A percentile compares a stretch with the other conserved stretches of the same genome.
Conservation (phyloP, 768 basidiomycete species). For the Psilocybe azurescens region DNA sequence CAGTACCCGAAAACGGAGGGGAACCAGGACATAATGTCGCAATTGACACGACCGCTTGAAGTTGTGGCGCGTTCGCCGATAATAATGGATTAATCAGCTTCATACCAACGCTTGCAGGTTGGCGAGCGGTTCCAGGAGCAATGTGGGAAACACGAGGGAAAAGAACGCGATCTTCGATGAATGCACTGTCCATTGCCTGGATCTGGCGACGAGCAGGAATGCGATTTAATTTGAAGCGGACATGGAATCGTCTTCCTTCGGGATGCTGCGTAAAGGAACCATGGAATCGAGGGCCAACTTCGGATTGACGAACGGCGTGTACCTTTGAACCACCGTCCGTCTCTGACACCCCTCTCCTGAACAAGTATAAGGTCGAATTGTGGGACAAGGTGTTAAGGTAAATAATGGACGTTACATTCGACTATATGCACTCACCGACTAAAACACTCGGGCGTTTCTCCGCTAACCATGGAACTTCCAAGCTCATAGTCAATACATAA, state of each 20-base stretch:
- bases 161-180: conserved; percentile 54
- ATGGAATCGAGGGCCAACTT: conserved; percentile 58
- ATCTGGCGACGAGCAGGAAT: conserved; percentile 63
- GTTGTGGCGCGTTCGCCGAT: conserved; percentile 47
- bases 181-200: conserved; percentile 54
- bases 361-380: conserved; percentile 62
- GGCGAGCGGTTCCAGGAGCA: neutral
- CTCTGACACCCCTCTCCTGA: conserved; percentile 39
- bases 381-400: neutral
- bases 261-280: too few species aligned
- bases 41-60: conserved; percentile 55
- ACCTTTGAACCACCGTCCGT: conserved; percentile 66
- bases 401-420: conserved; percentile 25
- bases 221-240: conserved; percentile 49
- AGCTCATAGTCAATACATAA: too few species aligned
- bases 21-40: conserved; percentile 45
- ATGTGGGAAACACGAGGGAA: conserved; percentile 45
- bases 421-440: conserved; percentile 23
- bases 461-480: too few species aligned
- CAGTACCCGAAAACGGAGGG: conserved; percentile 68
- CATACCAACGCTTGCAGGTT: conserved; percentile 15
- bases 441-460: too few species aligned
- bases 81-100: conserved; percentile 48
- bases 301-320: conserved; percentile 50
- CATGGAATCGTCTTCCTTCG: too few species aligned